phyloP scores from a whole-genome alignment of 208 protist species.

The Hexamita inflata region DNA sequence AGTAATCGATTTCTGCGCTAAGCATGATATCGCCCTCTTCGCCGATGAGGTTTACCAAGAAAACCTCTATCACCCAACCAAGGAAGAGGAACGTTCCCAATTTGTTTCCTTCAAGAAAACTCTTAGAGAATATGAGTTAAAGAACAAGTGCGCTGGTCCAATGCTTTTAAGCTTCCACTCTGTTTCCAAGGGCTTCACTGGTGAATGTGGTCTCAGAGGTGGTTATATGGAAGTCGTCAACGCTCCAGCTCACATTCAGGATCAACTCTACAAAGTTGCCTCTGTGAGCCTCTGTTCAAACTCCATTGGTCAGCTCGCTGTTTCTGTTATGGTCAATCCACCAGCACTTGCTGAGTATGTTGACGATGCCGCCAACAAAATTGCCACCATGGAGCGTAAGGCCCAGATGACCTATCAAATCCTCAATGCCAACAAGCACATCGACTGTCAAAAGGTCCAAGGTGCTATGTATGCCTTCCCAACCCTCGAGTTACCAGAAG shows the following conservation, averaged over 20 bases:
- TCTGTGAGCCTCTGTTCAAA: constrained; percentile 86
- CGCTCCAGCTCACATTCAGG: constrained; percentile 40
- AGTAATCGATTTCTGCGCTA: constrained; percentile 57
- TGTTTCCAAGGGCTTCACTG: constrained; percentile 81
- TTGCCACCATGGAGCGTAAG: constrained; percentile 27
- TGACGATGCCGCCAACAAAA: background rate
- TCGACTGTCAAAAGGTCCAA: constrained; percentile 35
- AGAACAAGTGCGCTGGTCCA: constrained; percentile 36
- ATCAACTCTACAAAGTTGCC: constrained; percentile 77
- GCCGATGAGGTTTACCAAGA: constrained; percentile 97
- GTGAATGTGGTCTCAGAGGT: constrained; percentile 78
- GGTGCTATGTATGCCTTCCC: constrained; percentile 97
- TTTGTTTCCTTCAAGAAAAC: constrained; percentile 73
- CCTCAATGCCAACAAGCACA: constrained; percentile 24
- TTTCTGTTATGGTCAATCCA: constrained; percentile 77
- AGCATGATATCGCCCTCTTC: constrained; percentile 67
- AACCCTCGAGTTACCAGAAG: constrained; percentile 60
- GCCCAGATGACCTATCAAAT: constrained; percentile 43
- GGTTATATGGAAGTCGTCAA: constrained; percentile 83
- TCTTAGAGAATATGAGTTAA: constrained; percentile 34
- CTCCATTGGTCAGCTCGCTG: constrained; percentile 41
- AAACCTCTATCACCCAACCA: constrained; percentile 69
- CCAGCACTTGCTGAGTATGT: constrained; percentile 64
- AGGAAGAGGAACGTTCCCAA: constrained; percentile 43
- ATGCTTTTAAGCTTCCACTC: constrained; percentile 88